These are phyloP conservation scores for Blastomyces gilchristii DNA, from an alignment of 2,329 filamentous ascomycete genomes.

Conservation along the genomic window DNA sequence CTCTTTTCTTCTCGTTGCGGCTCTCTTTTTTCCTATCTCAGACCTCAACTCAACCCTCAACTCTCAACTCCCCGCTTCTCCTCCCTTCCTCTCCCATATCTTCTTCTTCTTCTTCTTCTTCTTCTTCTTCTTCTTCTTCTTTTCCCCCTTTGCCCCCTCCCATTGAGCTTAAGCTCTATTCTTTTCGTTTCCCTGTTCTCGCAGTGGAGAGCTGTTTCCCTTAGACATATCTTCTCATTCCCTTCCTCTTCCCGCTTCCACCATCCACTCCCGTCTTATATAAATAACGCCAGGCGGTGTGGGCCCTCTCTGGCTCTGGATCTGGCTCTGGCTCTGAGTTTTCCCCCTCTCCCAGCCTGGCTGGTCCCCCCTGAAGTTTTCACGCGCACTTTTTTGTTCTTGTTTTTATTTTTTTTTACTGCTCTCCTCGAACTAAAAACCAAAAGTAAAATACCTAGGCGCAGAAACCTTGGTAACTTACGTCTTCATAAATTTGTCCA, in stretches of 20 bases:
- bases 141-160: slow-evolving; percentile 9
- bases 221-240: neutral
- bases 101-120: slow-evolving; percentile 7
- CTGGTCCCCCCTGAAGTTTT: neutral
- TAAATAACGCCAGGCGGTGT: slow-evolving; percentile 28
- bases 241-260: slow-evolving; percentile 11
- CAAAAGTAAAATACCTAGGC: neutral
- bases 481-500: slow-evolving; percentile 1
- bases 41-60: neutral
- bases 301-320: slow-evolving; percentile 20
- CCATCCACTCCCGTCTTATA: slow-evolving; percentile 10
- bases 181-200: slow-evolving; percentile 11
- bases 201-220: neutral
- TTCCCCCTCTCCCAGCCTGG: neutral
- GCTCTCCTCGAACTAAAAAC: neutral
- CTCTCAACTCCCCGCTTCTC: neutral
- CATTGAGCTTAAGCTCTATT: slow-evolving; percentile 10
- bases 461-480: neutral
- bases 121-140: slow-evolving; percentile 10
- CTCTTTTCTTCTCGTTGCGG: neutral
- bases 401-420: neutral
- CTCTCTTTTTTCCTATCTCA: too few relatives aligned
- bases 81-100: neutral
- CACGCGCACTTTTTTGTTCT: neutral
- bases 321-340: slow-evolving; percentile 15